Evolutionary conservation across 2,329 filamentous ascomycete genomes (phyloP), one percentile per base, ranked within the genome.

Genomic region (Zymoseptoria crescenta): DNA sequence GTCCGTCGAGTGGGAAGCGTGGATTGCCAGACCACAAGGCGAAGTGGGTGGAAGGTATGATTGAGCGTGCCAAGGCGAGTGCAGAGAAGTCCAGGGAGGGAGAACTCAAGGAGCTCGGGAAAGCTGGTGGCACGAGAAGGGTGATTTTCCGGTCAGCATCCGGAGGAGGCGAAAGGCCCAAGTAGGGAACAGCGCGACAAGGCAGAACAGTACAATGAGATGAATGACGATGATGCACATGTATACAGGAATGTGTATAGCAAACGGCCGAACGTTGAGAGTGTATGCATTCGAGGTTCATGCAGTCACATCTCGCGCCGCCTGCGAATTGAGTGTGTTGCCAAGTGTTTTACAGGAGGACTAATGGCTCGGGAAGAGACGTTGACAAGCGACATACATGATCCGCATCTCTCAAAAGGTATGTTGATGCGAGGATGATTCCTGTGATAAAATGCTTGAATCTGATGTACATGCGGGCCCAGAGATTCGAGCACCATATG

Each of bases 11-110:
- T 48, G 61, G 58, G 30, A 65, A 62, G 49, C 53, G 50, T 27
- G 65, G 61, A 19, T 56, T 70, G 29, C 74, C 85, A 58, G 84
- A 86, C 57, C 86, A 91, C 73, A 89, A 87, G 69, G 80, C 84
- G 59, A 85, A 86, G 48, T 94, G 89, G 89, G 87, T 94, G 8
- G 87, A 92, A 72, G 89, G 85, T 62, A 87, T 94, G 77, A 87
- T 91, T 75, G 87, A 89, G 69, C 87, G 89, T 70, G 89, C 91
- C 49, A 83, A 87, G 60, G 87, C 85, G 61, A 89, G 86, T 68
- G 67, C 66, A 13, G 76, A 77, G 67, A 74, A 75, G 62, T 65
- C 60, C 50, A 67, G 72, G 21, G 73, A 72, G 49, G 64, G 62
- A 63, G 24, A 24, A 1, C 4, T 29, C 20, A 64, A 63, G 50